phyloP scores from a whole-genome alignment of 169 alveolate genomes.

The Theileria parva region DNA sequence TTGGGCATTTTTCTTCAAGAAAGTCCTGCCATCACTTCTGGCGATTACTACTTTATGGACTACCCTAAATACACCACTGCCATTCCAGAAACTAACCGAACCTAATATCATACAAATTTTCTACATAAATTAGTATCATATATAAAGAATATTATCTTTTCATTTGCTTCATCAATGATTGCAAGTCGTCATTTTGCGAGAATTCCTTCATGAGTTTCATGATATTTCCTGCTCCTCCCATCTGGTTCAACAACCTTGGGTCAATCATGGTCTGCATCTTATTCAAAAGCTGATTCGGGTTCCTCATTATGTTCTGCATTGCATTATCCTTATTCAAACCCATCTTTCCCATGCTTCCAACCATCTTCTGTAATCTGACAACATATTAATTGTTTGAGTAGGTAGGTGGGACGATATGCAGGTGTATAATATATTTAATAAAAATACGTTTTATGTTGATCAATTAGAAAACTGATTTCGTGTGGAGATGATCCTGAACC shows the following conservation, averaged over 20 bases:
- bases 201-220: constrained; percentile 91
- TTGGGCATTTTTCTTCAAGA: constrained; percentile 57
- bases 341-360: constrained; percentile 94
- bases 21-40: constrained; percentile 37
- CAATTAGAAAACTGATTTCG: constrained; percentile 90
- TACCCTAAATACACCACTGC: constrained; percentile 64
- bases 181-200: constrained; percentile 57
- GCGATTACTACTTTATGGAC: constrained; percentile 58
- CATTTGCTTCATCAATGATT: constrained; percentile 44
- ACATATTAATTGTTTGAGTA: not conserved
- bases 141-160: constrained; percentile 1
- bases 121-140: not conserved
- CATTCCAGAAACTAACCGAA: constrained; percentile 40
- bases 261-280: constrained; percentile 93
- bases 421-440: not conserved
- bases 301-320: constrained; percentile 88
- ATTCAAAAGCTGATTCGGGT: constrained; percentile 91
- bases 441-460: constrained; percentile 89
- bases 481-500: constrained; percentile 93
- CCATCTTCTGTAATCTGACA: constrained; percentile 90
- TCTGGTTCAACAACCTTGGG: constrained; percentile 91
- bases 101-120: not conserved
- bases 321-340: constrained; percentile 90
- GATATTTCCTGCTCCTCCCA: constrained; percentile 96
- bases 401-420: not conserved